Evolutionary conservation across 768 basidiomycete species (phyloP).

Genomic region (Lactarius evosmus): DNA sequence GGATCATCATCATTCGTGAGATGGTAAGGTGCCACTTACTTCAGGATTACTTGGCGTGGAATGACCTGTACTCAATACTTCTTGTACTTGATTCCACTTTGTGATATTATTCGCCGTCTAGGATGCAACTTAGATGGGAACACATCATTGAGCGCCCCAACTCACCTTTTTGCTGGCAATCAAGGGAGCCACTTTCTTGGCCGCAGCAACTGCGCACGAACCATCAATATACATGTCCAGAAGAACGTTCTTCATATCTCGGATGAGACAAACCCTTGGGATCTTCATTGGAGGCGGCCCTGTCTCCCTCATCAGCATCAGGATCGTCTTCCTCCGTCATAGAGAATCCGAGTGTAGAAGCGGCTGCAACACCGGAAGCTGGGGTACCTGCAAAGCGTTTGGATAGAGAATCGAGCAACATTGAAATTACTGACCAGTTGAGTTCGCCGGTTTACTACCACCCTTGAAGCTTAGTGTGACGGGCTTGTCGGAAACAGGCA

Average conservation of each 20-base stretch:
- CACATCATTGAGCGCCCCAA: not conserved
- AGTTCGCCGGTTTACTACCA: constrained; percentile 26
- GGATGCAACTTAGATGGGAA: not conserved
- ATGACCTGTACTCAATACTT: constrained; percentile 55
- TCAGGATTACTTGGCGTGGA: constrained; percentile 26
- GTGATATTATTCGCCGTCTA: constrained; percentile 87
- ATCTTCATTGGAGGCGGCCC: constrained; percentile 34
- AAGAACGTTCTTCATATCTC: constrained; percentile 31
- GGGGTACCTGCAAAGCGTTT: constrained; percentile 6
- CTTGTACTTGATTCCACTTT: constrained; percentile 97
- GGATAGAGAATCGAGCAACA: not conserved
- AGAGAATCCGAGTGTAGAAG: constrained; percentile 61
- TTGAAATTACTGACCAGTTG: constrained; percentile 29
- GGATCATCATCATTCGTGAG: not conserved
- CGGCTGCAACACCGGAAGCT: constrained; percentile 37
- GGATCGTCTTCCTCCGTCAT: constrained; percentile 51
- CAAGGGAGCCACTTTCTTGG: constrained; percentile 76
- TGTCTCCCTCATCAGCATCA: constrained; percentile 44
- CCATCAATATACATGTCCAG: constrained; percentile 34
- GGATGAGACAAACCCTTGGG: constrained; percentile 49
- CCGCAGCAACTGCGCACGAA: constrained; percentile 41
- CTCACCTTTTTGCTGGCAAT: constrained; percentile 82
- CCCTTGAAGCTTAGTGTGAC: constrained; percentile 69
- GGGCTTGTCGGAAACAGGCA: constrained; percentile 77
- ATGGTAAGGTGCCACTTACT: not conserved